phyloP scores from a whole-genome alignment of 768 basidiomycete species.

The Naganishia friedmannii region DNA sequence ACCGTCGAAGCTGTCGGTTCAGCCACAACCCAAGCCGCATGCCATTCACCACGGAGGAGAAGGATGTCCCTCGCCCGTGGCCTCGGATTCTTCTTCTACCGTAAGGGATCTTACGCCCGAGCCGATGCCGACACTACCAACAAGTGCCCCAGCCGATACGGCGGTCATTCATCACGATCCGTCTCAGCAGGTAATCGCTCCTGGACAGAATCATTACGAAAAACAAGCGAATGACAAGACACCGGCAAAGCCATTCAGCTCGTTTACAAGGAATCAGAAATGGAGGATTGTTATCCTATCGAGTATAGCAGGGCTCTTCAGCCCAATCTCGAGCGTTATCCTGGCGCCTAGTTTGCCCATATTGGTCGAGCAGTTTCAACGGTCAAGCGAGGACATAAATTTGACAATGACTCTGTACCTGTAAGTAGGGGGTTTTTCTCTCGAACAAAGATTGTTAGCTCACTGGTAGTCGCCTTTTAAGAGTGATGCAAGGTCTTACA shows the following conservation, averaged over 20 bases:
- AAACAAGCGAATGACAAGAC: not conserved
- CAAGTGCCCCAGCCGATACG: not conserved
- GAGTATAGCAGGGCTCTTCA: conserved; percentile 43
- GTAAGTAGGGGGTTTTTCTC: conserved; percentile 32
- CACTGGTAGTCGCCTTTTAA: not conserved
- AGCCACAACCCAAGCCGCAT: not conserved
- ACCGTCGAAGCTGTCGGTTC: not conserved
- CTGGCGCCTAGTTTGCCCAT: conserved; percentile 77
- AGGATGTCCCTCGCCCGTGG: not conserved
- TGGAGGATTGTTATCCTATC: conserved; percentile 37
- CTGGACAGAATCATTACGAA: not conserved
- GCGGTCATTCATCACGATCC: not conserved
- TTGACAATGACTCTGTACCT: conserved; percentile 77
- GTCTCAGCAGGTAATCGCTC: not conserved
- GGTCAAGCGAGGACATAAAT: conserved; percentile 70
- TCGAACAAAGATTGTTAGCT: not conserved
- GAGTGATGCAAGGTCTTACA: conserved; percentile 51
- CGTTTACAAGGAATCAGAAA: conserved; percentile 27
- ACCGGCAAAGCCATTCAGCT: conserved; percentile 25
- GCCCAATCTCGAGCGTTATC: conserved; percentile 69
- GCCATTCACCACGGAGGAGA: not conserved
- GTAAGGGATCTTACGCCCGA: conserved; percentile 6
- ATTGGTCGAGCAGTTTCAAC: conserved; percentile 63
- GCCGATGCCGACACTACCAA: not conserved
- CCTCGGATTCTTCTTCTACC: conserved; percentile 7